A percentile compares a stretch with the other conserved stretches of the same genome.
These are phyloP conservation scores for Massospora cicadina DNA, from an alignment of 371 early-diverging fungal genomes.

Conservation along the genomic window DNA sequence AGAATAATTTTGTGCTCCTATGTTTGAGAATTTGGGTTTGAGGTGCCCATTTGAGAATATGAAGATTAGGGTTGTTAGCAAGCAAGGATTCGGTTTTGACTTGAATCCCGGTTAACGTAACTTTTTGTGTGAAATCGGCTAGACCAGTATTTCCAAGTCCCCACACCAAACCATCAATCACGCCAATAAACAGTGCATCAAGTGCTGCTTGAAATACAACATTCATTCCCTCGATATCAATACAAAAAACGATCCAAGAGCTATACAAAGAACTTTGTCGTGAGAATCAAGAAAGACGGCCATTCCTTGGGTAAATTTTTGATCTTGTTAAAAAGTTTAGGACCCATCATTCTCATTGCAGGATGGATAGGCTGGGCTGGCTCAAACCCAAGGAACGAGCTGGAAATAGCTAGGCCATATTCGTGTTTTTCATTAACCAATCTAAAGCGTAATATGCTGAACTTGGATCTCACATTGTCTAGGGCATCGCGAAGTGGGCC, in stretches of 20 bases:
- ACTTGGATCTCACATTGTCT: neutral
- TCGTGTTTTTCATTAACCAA: neutral
- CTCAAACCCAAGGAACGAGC: slow-evolving; percentile 5
- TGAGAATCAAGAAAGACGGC: neutral
- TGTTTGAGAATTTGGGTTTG: slow-evolving; percentile 12
- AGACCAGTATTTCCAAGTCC: neutral
- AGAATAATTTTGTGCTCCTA: slow-evolving; percentile 7
- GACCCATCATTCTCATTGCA: neutral
- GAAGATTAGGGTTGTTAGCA: slow-evolving; percentile 8
- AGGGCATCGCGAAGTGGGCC: neutral
- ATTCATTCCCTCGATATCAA: neutral
- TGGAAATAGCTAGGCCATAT: slow-evolving; percentile 1
- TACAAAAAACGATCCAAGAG: neutral
- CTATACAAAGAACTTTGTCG: neutral
- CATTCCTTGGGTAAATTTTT: neutral
- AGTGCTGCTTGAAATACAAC: neutral
- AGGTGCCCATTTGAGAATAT: slow-evolving; percentile 6
- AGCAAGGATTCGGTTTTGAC: neutral
- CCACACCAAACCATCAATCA: slow-evolving; percentile 3
- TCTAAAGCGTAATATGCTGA: neutral
- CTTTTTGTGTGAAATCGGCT: neutral
- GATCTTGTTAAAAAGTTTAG: neutral
- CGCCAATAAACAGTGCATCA: neutral
- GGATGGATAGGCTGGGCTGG: neutral
- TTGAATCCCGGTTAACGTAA: neutral